Conservation (phyloP, 805 yeast genomes). For the Metschnikowia lachancei region DNA sequence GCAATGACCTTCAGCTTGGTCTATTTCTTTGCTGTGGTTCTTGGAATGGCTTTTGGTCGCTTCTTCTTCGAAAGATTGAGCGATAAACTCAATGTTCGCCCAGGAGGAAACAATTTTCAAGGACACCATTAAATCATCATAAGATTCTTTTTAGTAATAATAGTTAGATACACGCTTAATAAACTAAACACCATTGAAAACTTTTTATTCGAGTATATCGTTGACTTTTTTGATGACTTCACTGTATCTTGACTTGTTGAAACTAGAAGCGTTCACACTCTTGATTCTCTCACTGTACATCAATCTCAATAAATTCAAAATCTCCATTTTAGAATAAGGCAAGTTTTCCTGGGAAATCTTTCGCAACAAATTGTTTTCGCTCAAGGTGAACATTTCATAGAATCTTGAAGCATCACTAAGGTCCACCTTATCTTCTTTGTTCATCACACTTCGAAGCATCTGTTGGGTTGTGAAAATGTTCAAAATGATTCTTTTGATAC, state of each 20-base stretch:
- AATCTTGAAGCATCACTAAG: slow-evolving; percentile 53
- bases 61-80: slow-evolving; percentile 62
- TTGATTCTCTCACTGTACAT: slow-evolving; percentile 47
- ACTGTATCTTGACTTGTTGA: slow-evolving; percentile 37
- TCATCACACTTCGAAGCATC: slow-evolving; percentile 57
- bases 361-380: slow-evolving; percentile 48
- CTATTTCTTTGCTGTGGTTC: slow-evolving; percentile 69
- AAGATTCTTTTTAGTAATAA: not conserved
- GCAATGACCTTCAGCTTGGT: slow-evolving; percentile 68
- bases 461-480: slow-evolving; percentile 69
- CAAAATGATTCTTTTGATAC: slow-evolving; percentile 55
- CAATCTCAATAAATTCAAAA: slow-evolving; percentile 50
- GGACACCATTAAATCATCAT: slow-evolving; percentile 6
- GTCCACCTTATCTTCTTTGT: slow-evolving; percentile 50
- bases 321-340: slow-evolving; percentile 44
- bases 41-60: slow-evolving; percentile 70
- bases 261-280: slow-evolving; percentile 36
- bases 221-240: slow-evolving; percentile 34
- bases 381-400: slow-evolving; percentile 52
- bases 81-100: slow-evolving; percentile 37
- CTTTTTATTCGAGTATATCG: slow-evolving; percentile 10
- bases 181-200: not conserved
- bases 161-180: slow-evolving; percentile 2
- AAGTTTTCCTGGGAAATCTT: slow-evolving; percentile 31
- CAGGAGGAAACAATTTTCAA: slow-evolving; percentile 21